Evolutionary conservation across 345 rosid genomes (phyloP).

Genomic region (Brassica incana): DNA sequence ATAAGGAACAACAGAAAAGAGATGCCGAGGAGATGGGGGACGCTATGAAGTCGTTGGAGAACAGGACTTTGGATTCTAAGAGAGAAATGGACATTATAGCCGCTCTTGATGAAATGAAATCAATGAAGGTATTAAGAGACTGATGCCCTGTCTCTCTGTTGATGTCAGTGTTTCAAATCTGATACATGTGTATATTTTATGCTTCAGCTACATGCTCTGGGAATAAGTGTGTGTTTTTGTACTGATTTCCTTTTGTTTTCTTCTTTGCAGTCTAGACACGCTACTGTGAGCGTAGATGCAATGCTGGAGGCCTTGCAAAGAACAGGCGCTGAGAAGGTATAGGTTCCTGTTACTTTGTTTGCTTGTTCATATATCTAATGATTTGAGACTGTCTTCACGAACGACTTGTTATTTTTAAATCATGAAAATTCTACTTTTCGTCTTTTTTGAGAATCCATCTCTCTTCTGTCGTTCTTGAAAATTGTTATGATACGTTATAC

Average conservation of each 20-base stretch:
- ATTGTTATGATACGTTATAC: constrained; percentile 9
- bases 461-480: not conserved
- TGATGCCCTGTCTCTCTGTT: not conserved
- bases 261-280: constrained; percentile 75
- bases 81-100: constrained; percentile 96
- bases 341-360: not conserved
- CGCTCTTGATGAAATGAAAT: constrained; percentile 91
- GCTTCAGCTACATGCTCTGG: not conserved
- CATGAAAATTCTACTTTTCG: not conserved
- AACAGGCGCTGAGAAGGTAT: constrained; percentile 54
- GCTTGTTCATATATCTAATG: not conserved
- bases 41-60: constrained; percentile 94
- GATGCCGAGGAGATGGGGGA: constrained; percentile 93
- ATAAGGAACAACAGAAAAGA: constrained; percentile 56
- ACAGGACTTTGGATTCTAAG: constrained; percentile 84
- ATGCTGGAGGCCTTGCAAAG: constrained; percentile 91
- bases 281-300: constrained; percentile 80
- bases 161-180: not conserved
- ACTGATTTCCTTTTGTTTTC: not conserved
- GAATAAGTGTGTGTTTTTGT: not conserved
- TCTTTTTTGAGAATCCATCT: too few species aligned
- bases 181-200: not conserved
- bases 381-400: not conserved
- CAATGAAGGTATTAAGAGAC: constrained; percentile 57
- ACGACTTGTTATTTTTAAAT: not conserved